Conservation (phyloP, 257 asterid genomes). For the Lycium ferocissimum region DNA sequence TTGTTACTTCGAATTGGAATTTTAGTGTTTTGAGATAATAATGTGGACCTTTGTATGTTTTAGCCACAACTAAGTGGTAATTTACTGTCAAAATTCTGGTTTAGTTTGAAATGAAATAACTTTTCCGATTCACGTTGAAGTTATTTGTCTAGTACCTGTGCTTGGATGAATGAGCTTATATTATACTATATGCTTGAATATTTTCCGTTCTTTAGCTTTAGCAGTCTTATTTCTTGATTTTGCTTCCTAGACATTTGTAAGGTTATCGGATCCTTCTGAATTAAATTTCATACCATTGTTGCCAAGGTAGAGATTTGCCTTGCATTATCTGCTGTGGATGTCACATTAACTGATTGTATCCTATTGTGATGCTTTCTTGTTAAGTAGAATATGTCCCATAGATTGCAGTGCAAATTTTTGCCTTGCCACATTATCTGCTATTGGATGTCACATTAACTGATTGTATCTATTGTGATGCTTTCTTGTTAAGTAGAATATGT, state of each 20-base stretch:
- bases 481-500: background rate
- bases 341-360: background rate
- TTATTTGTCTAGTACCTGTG: too few species aligned
- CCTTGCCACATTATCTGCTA: too few species aligned
- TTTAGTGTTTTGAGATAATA: background rate
- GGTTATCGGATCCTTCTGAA: background rate
- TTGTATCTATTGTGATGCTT: background rate
- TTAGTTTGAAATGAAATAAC: too few species aligned
- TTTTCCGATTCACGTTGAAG: background rate
- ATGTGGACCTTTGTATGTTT: background rate
- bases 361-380: background rate
- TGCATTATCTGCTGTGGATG: background rate
- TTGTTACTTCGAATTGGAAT: constrained; percentile 15
- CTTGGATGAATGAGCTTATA: too few species aligned
- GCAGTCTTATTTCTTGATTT: too few species aligned
- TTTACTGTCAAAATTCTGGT: background rate
- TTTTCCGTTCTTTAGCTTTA: too few species aligned
- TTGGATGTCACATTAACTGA: background rate
- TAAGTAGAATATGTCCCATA: constrained; percentile 34
- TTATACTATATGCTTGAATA: background rate
- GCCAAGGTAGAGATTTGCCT: background rate
- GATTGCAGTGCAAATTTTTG: constrained; percentile 10
- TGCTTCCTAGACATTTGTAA: background rate
- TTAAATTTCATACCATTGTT: background rate
- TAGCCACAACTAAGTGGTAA: background rate